Base-by-base conservation (phyloP, 768 basidiomycete genomes). In the Boletus rubescentipes region DNA sequence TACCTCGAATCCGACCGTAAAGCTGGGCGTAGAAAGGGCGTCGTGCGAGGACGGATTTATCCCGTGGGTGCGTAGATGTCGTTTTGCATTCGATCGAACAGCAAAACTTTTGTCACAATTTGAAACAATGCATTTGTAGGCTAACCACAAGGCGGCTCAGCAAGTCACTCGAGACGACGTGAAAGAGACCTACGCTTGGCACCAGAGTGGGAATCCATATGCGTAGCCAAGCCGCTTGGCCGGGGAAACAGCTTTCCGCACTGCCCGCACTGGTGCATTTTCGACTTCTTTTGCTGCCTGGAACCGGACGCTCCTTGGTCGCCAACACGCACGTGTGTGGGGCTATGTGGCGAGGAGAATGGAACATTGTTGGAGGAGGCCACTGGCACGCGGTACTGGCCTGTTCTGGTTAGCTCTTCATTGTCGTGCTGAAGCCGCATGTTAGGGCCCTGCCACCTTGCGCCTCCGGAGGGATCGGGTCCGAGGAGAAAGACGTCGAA, bases 1-100 rank as follows among this genome's bases (percentile, higher is more conserved):
- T n/a, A n/a, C 71, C 40, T 80, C 78, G 59, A 79, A 78, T 39
- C 75, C 76, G 23, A 79, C 67, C 37, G 63, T 72, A 66, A 70
- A 77, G 31, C 32, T 37, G 15, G 71, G 59, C n/a, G 52, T 32
- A 12, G 64, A 57, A 21, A 68, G 57, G 40, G 46, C 14, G 15
- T 52, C 65, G n/a, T 55, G 37, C 12, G 60, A 53, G 12, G 67
- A 59, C 14, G 66, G 67, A 53, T 65, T 63, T 39, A 85, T 76
- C 23, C 86, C 86, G 59, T 92, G 89, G 2, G 86, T 90, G 41
- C 87, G 85, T 35, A 89, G 77, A 63, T 92, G 89, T 32, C 89
- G 80, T 67, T 84, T 88, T 15, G 88, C 88, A 61, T 92, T 92
- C 9, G 89, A 91, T 12, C 87, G 82, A 16, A 91, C 89, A 18